phyloP scores from a whole-genome alignment of 2,329 filamentous ascomycete species.

The Aspergillus niger region DNA sequence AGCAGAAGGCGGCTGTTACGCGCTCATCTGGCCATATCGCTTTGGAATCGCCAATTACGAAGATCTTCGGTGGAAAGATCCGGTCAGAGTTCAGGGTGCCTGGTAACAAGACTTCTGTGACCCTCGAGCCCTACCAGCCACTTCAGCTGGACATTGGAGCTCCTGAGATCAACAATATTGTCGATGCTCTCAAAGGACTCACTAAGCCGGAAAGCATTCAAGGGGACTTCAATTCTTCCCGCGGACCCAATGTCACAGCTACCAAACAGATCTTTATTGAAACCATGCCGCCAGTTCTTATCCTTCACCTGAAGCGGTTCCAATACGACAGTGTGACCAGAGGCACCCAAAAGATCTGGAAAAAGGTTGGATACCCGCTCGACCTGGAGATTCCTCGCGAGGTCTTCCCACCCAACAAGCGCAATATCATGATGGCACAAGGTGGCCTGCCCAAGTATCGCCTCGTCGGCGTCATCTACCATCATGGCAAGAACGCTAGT shows the following conservation, averaged over 20 bases:
- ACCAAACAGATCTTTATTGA: slow-evolving; percentile 97
- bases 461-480: slow-evolving; percentile 89
- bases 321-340: slow-evolving; percentile 82
- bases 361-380: slow-evolving; percentile 92
- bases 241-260: slow-evolving; percentile 73
- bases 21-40: slow-evolving; percentile 76
- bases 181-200: slow-evolving; percentile 83
- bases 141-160: slow-evolving; percentile 93
- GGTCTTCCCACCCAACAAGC: slow-evolving; percentile 75
- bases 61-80: slow-evolving; percentile 90
- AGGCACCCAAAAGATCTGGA: slow-evolving; percentile 97
- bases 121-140: slow-evolving; percentile 88
- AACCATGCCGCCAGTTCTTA: slow-evolving; percentile 83
- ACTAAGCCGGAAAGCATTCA: slow-evolving; percentile 83
- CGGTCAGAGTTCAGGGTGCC: slow-evolving; percentile 86
- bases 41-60: slow-evolving; percentile 80
- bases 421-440: slow-evolving; percentile 64
- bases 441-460: slow-evolving; percentile 78
- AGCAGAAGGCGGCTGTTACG: slow-evolving; percentile 83
- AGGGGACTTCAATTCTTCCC: slow-evolving; percentile 78
- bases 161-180: slow-evolving; percentile 81
- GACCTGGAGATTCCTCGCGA: slow-evolving; percentile 93
- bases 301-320: slow-evolving; percentile 95
- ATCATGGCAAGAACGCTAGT: slow-evolving; percentile 94
- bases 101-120: slow-evolving; percentile 86